Evolutionary conservation across 306 rosid species (phyloP).

Genomic region (Cucumis sativus): DNA sequence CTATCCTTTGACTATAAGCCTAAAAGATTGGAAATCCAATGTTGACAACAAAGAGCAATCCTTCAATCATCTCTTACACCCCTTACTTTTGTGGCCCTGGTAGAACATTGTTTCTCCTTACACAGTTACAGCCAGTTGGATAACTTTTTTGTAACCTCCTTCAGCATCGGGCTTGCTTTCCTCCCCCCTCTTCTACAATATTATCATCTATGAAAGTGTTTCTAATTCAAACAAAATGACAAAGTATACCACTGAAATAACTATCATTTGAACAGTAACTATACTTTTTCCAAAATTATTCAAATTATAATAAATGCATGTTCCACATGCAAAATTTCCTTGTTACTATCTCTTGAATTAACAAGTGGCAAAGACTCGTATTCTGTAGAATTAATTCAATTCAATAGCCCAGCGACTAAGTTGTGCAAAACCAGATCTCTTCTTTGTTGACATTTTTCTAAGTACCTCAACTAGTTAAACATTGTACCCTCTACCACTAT

Average conservation of each 20-base stretch:
- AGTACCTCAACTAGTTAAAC: neutral
- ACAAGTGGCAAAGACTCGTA: neutral
- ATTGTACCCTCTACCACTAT: neutral
- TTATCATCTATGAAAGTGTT: neutral
- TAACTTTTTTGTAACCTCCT: neutral
- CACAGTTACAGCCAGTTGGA: neutral
- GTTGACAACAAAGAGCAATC: neutral
- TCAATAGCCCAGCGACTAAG: neutral
- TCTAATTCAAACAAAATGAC: neutral
- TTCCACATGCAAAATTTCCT: neutral
- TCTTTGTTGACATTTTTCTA: neutral
- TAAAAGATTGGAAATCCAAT: neutral
- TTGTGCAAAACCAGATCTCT: neutral
- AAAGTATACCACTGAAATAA: neutral
- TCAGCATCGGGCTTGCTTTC: neutral
- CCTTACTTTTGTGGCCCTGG: neutral
- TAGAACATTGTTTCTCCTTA: neutral
- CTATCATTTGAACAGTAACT: neutral
- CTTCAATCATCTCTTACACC: neutral
- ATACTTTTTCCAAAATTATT: neutral
- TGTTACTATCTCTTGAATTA: neutral
- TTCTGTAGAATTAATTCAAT: neutral
- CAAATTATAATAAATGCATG: neutral
- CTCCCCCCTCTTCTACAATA: neutral
- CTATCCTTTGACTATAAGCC: neutral